Base-by-base conservation (phyloP, 352 stramenopile species). In the Vaucheria bursata region DNA sequence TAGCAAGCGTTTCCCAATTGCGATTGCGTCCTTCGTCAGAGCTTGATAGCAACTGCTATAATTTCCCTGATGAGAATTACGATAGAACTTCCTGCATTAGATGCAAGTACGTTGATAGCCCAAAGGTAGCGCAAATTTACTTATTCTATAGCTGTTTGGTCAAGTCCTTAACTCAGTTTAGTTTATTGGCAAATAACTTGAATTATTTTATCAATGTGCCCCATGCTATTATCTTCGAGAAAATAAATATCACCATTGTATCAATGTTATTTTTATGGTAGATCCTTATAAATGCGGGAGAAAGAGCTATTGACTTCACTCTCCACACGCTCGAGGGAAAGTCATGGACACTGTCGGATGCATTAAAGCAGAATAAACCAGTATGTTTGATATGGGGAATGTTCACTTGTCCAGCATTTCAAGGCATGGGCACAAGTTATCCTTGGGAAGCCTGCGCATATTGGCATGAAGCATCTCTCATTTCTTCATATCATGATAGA, bases 381-480 rank as follows among this genome's bases (percentile, higher is more conserved):
- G 76, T 81, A 18, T 68, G 75, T 5, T 72, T 81, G 18, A 81
- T 81, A 12, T 81, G 76, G 76, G 76, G 76, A 18, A 81, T 81
- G 76, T 76, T 59, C 49, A 78, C 76, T n/a, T 81, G 76, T 66
- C 76, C 76, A 3, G 76, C 76, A 5, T 81, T 73, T 66, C 32
- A 81, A 64, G 76, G 76, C 39, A 69, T 81, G 65, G 76, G 76
- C 4, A 80, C 53, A 36, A 38, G 39, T 1, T 25, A 29, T 6
- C 71, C 71, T n/a, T 79, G 49, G 49, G 74, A 79, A 25, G 71
- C 52, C 65, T 79, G 74, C 74, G 74, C 52, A 32, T 79, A 79
- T 40, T 33, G 74, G 34, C 38, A 79, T 35, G 59, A 79, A 36
- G 70, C 53, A 35, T 65, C 70, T 18, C 64, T 79, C 52, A 67